Evolutionary conservation across 306 rosid species (phyloP), one percentile per base, ranked within the genome.

Genomic region (Luffa acutangula): DNA sequence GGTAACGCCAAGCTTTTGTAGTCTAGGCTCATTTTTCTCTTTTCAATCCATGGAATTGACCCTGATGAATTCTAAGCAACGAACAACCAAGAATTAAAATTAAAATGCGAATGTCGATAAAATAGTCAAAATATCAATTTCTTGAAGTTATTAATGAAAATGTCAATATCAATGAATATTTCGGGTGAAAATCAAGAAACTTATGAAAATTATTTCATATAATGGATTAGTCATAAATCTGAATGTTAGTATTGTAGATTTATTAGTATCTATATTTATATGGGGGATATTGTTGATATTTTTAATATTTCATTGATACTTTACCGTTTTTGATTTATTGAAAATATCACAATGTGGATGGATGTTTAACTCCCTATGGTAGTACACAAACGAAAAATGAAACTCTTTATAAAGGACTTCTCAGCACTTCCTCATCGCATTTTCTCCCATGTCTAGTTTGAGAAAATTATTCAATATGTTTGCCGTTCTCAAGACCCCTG

Each of bases 1-100:
- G 98, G 97, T 92, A 87, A 82, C n/a, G 12, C 52, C 11, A 7
- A 31, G 70, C 36, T 60, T 69, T 64, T 37, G 18, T 79, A 8
- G 41, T 79, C 21, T 43, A 7, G 41, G 11, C 49, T 52, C 7
- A 36, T 31, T 48, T 15, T 4, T 58, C 34, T 8, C 34, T 73
- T 74, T 76, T 57, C 60, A 37, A 14, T 34, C 42, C 9, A 57
- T 11, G 49, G 37, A 7, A 37, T 39, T 20, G 37, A 13, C 45
- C 12, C 21, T 31, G 59, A 17, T 73, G 9, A 76, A 10, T 57
- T n/a, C 56, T 12, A 71, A 46, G 57, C 37, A 11, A 6, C 57
- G 21, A 45, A 45, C 10, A 71, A 41, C 17, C 11, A 10, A 60
- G 8, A 31, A 57, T 11, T 62, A 62, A 65, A 36, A 66, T 39